Evolutionary conservation across 345 rosid genomes (phyloP).

Genomic region (Trapa incisa): DNA sequence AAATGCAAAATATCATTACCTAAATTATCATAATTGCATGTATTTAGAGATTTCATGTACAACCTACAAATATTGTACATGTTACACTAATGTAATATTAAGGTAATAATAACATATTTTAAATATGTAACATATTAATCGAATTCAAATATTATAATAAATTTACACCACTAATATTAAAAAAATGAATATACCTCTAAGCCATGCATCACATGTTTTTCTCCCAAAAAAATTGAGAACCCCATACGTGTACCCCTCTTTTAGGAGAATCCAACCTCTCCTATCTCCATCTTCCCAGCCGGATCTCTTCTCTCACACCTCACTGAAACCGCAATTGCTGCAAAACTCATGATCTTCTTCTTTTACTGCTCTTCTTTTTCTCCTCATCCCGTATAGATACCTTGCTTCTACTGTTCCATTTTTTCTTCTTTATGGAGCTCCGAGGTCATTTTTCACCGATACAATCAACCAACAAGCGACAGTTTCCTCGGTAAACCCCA

Average conservation of each 20-base stretch:
- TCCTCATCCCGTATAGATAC: background rate
- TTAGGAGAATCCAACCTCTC: conserved; percentile 5
- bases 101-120: too few relatives aligned
- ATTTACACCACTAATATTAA: too few relatives aligned
- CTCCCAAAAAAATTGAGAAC: background rate
- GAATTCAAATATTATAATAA: too few relatives aligned
- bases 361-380: background rate
- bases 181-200: too few relatives aligned
- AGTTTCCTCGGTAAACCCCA: conserved; percentile 6
- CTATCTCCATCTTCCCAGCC: background rate
- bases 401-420: background rate
- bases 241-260: background rate
- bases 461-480: conserved; percentile 1
- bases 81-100: too few relatives aligned
- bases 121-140: too few relatives aligned
- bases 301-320: background rate
- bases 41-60: too few relatives aligned
- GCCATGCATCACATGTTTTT: background rate
- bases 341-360: background rate
- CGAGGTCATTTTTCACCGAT: background rate
- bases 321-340: background rate
- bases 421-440: background rate
- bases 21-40: too few relatives aligned
- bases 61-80: too few relatives aligned
- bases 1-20: too few relatives aligned